A percentile compares a stretch with the other conserved stretches of the same genome.
These are phyloP conservation scores for Durotheca rogersii DNA, from an alignment of 495 filamentous ascomycete genomes.

Conservation along the genomic window DNA sequence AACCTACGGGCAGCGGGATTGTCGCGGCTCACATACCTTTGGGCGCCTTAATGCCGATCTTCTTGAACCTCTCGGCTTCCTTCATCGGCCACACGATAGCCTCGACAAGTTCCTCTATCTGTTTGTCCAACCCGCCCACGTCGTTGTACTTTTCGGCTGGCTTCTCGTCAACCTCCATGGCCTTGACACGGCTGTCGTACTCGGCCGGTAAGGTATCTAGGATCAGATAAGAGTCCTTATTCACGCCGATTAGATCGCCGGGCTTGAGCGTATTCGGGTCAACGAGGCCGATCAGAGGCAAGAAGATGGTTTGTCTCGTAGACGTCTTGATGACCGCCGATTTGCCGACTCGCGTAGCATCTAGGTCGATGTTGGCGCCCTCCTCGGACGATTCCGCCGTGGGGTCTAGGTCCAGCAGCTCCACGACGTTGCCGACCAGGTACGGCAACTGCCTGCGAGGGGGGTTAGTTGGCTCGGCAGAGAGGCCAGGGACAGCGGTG, in stretches of 20 bases:
- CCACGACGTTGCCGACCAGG: slow-evolving; percentile 96
- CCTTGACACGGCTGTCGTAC: slow-evolving; percentile 98
- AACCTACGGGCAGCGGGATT: background rate
- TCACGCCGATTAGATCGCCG: slow-evolving; percentile 94
- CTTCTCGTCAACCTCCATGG: slow-evolving; percentile 99
- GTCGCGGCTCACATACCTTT: slow-evolving; percentile 67
- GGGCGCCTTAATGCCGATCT: slow-evolving; percentile 99
- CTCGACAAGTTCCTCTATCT: slow-evolving; percentile 99
- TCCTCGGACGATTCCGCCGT: slow-evolving; percentile 95
- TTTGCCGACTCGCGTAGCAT: slow-evolving; percentile 95
- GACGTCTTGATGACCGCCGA: slow-evolving; percentile 99
- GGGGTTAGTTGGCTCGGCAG: slow-evolving; percentile 18
- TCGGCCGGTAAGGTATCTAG: slow-evolving; percentile 98
- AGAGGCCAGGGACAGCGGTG: background rate
- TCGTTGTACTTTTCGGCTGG: slow-evolving; percentile 98
- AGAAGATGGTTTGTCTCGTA: slow-evolving; percentile 97
- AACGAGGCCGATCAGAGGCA: slow-evolving; percentile 95
- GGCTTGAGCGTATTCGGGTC: slow-evolving; percentile 92
- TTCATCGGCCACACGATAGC: slow-evolving; percentile 99
- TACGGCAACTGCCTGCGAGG: slow-evolving; percentile 85
- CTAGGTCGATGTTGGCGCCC: slow-evolving; percentile 96
- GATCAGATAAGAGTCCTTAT: slow-evolving; percentile 99
- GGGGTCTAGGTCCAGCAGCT: slow-evolving; percentile 93
- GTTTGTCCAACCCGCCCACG: slow-evolving; percentile 96
- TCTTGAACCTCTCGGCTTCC: slow-evolving; percentile 97